Evolutionary conservation across 257 asterid species (phyloP).

Genomic region (Petrea volubilis): DNA sequence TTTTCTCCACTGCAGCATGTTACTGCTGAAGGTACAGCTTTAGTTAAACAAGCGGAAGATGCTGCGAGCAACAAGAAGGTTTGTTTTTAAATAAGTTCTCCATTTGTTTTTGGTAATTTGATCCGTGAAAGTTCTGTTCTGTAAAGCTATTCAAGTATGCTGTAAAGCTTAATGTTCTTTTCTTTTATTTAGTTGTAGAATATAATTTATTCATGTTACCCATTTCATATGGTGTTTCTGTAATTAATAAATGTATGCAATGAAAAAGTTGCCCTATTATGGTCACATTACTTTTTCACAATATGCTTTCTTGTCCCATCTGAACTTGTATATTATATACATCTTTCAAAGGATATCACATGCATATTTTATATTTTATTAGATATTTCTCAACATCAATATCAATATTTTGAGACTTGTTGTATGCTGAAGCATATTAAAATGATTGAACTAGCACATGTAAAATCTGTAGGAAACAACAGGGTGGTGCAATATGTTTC

Average conservation of each 20-base stretch:
- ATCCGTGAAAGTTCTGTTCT: neutral
- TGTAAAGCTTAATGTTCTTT: neutral
- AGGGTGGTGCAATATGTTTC: neutral
- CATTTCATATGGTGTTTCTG: slow-evolving; percentile 8
- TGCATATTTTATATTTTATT: neutral
- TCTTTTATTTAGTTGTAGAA: neutral
- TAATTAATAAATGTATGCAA: neutral
- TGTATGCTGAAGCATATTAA: neutral
- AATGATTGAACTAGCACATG: neutral
- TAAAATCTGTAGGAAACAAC: too few relatives aligned
- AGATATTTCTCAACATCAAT: neutral
- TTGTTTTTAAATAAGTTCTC: neutral
- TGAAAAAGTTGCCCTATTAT: neutral
- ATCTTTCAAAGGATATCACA: neutral
- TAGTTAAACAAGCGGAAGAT: slow-evolving; percentile 63
- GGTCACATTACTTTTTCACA: neutral
- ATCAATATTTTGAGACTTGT: neutral
- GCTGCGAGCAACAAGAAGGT: slow-evolving; percentile 61
- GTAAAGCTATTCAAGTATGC: neutral
- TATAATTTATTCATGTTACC: neutral
- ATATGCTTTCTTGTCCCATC: neutral
- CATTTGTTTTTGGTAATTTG: slow-evolving; percentile 2
- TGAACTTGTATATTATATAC: neutral
- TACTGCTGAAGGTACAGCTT: slow-evolving; percentile 56
- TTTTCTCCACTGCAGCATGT: slow-evolving; percentile 50